phyloP scores from a whole-genome alignment of 805 yeast genomes.

The Ogataea thermomethanolica region DNA sequence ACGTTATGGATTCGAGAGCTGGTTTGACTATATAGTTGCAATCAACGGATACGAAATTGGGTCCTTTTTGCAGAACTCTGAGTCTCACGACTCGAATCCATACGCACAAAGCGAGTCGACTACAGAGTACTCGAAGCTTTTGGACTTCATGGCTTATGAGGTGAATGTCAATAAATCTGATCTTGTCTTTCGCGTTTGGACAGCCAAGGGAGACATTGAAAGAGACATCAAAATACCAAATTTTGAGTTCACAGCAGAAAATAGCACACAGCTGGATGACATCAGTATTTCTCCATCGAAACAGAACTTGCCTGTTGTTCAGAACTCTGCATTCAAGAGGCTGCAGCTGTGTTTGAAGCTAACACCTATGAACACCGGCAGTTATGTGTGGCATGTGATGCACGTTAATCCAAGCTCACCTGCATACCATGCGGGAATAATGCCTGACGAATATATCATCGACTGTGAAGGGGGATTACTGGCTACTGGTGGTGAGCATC shows the following conservation, averaged over 20 bases:
- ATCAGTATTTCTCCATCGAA: slow-evolving; percentile 22
- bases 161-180: slow-evolving; percentile 26
- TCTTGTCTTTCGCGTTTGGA: slow-evolving; percentile 68
- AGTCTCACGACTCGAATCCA: slow-evolving; percentile 24
- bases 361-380: slow-evolving; percentile 69
- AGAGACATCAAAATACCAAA: slow-evolving; percentile 39
- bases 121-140: slow-evolving; percentile 20
- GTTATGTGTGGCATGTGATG: slow-evolving; percentile 84
- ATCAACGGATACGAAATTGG: slow-evolving; percentile 67
- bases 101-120: slow-evolving; percentile 18
- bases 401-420: slow-evolving; percentile 73
- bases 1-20: slow-evolving; percentile 64
- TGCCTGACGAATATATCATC: slow-evolving; percentile 85
- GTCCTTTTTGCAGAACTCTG: slow-evolving; percentile 25
- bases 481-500: slow-evolving; percentile 82
- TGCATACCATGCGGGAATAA: slow-evolving; percentile 76
- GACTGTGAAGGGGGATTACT: slow-evolving; percentile 85
- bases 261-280: slow-evolving; percentile 27
- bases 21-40: slow-evolving; percentile 85
- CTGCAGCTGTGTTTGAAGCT: slow-evolving; percentile 73
- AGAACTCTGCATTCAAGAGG: slow-evolving; percentile 40
- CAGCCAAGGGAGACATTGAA: slow-evolving; percentile 74
- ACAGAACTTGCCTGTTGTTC: slow-evolving; percentile 20
- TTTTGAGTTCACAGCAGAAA: slow-evolving; percentile 19
- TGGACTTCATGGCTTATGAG: slow-evolving; percentile 27